Evolutionary conservation across 345 rosid genomes (phyloP).

Genomic region (Hibiscus tridactylites): DNA sequence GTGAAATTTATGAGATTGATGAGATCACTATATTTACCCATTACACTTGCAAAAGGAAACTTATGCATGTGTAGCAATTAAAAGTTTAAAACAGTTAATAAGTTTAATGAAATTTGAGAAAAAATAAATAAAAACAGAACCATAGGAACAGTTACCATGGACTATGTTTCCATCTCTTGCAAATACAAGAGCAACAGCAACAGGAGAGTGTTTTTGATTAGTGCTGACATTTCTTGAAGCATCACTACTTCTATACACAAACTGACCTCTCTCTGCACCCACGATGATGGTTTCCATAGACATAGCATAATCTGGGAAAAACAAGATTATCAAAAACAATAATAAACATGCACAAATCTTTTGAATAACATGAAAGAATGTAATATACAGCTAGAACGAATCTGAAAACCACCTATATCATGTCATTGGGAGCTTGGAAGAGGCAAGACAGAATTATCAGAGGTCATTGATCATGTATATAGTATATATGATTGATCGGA

Average conservation of each 20-base stretch:
- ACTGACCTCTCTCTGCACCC: constrained; percentile 52
- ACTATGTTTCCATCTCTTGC: constrained; percentile 55
- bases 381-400: background rate
- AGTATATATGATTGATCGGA: background rate
- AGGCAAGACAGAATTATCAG: background rate
- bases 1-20: background rate
- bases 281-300: constrained; percentile 56
- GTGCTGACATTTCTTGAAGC: constrained; percentile 17
- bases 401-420: background rate
- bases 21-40: background rate
- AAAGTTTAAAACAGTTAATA: background rate
- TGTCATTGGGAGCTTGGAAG: background rate
- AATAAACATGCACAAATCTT: background rate
- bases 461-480: background rate
- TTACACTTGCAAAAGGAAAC: background rate
- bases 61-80: background rate
- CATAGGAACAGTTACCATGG: constrained; percentile 33
- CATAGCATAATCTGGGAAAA: constrained; percentile 56
- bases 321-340: background rate
- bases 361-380: background rate
- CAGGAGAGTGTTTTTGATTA: constrained; percentile 1
- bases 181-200: constrained; percentile 61
- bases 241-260: constrained; percentile 31
- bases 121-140: background rate
- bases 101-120: constrained; percentile 3